Evolutionary conservation across 164 flowering plant genomes (phyloP).

Genomic region (Tinospora cordifolia): DNA sequence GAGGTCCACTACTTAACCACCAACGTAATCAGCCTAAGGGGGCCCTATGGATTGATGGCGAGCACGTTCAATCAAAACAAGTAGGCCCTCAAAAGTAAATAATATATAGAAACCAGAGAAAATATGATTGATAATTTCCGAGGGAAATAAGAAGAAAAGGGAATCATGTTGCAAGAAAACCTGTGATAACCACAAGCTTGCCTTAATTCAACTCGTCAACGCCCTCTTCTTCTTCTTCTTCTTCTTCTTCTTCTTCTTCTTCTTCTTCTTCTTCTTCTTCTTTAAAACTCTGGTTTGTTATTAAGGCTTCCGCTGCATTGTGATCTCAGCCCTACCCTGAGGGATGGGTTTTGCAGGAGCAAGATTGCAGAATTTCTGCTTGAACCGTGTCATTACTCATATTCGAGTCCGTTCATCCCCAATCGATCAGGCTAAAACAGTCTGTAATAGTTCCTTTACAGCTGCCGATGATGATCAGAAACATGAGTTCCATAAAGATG

Average conservation of each 20-base stretch:
- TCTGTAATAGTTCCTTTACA: neutral
- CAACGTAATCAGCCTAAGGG: neutral
- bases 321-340: neutral
- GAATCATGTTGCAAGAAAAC: neutral
- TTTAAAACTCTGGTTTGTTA: neutral
- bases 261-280: neutral
- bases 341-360: constrained; percentile 2
- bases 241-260: neutral
- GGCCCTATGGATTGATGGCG: neutral
- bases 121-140: neutral
- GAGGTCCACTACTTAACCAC: constrained; percentile 3
- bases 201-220: neutral
- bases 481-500: neutral
- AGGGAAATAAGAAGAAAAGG: neutral
- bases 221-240: neutral
- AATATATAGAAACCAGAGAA: neutral
- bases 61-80: neutral
- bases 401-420: neutral
- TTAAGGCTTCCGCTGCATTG: neutral
- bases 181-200: neutral
- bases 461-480: neutral
- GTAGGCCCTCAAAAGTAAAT: neutral
- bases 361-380: neutral
- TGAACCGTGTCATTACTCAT: neutral
- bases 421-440: neutral